Percentiles rank a stretch among this genome's conserved stretches.
Evolutionary conservation across 495 filamentous ascomycete species (phyloP).

Genomic region (Xylaria longipes): DNA sequence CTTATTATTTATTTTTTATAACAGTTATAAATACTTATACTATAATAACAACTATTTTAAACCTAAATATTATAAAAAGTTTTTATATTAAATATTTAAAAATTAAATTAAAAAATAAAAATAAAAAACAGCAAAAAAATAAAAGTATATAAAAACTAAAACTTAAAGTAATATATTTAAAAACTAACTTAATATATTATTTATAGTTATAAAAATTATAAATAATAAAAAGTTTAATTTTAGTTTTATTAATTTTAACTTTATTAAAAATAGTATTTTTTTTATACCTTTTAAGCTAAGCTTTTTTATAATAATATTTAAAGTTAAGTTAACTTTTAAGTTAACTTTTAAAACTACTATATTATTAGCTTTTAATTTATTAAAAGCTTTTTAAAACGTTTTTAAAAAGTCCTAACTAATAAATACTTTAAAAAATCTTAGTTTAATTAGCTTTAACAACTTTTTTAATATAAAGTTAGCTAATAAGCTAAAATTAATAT

Average conservation of each 20-base stretch:
- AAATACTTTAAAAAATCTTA: not conserved
- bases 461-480: not conserved
- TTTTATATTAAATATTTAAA: not conserved
- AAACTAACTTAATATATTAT: no score
- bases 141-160: no score
- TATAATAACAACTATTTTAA: not conserved
- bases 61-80: not conserved
- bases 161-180: no score
- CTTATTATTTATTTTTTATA: no score
- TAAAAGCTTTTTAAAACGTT: no score
- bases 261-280: not conserved
- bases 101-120: not conserved
- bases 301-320: not conserved
- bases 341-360: not conserved
- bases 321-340: not conserved
- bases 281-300: not conserved
- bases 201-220: not conserved
- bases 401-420: not conserved
- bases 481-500: no score
- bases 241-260: not conserved
- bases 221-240: not conserved
- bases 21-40: not conserved
- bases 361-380: no score
- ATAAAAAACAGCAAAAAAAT: not conserved
- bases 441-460: not conserved